Evolutionary conservation across 306 rosid species (phyloP).

Genomic region (Prosopis cineraria): DNA sequence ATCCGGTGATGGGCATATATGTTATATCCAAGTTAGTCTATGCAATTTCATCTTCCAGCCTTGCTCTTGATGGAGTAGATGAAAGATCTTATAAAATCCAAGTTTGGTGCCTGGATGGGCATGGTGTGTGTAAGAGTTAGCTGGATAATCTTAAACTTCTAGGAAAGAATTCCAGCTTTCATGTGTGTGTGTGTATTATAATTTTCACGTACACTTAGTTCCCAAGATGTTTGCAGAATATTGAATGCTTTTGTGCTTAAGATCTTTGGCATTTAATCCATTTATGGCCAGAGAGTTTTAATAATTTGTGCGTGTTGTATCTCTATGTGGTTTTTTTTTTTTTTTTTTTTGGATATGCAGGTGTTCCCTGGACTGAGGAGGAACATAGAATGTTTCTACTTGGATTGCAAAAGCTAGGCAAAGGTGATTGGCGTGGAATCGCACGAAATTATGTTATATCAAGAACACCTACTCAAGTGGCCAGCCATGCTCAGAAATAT

Average conservation of each 20-base stretch:
- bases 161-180: too few relatives aligned
- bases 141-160: not conserved
- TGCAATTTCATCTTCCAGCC: not conserved
- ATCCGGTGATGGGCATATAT: not conserved
- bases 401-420: conserved; percentile 94
- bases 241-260: not conserved
- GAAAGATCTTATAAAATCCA: conserved; percentile 19
- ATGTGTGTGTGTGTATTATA: too few relatives aligned
- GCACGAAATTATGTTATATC: conserved; percentile 91
- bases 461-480: conserved; percentile 98
- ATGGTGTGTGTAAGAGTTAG: conserved; percentile 10
- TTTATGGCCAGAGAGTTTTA: not conserved
- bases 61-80: conserved; percentile 19
- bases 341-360: conserved; percentile 48
- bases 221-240: not conserved
- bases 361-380: conserved; percentile 98
- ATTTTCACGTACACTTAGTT: not conserved
- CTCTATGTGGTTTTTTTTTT: conserved; percentile 24
- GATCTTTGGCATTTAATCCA: conserved; percentile 1
- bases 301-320: not conserved
- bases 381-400: conserved; percentile 98
- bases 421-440: conserved; percentile 99
- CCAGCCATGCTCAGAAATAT: conserved; percentile 98
- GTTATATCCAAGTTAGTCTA: not conserved
- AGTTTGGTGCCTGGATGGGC: not conserved